Conservation (phyloP, 1,139 yeast genomes). For the Protomyces inouyei region DNA sequence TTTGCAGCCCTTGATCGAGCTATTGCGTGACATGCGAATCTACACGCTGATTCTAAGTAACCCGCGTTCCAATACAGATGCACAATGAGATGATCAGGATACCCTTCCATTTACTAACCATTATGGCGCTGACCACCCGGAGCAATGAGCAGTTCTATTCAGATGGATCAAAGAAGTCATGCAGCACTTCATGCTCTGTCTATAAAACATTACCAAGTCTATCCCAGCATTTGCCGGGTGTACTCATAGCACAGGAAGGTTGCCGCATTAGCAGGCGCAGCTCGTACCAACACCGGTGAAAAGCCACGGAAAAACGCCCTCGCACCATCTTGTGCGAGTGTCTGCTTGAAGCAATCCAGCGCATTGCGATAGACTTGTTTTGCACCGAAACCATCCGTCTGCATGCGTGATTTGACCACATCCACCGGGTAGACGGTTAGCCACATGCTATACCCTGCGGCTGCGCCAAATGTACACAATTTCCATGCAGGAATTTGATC, state of each 20-base stretch:
- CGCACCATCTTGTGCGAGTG: conserved; percentile 48
- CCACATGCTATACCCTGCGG: conserved; percentile 72
- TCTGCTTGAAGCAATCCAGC: conserved; percentile 47
- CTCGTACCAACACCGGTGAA: conserved; percentile 65
- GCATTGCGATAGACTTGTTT: conserved; percentile 49
- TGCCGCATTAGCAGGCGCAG: conserved; percentile 96
- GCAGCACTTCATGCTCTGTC: neutral
- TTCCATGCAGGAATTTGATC: conserved; percentile 58
- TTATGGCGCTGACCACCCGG: too few species aligned
- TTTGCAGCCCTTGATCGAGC: too few species aligned
- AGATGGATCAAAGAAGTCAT: neutral
- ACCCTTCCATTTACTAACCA: too few species aligned
- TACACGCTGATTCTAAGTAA: too few species aligned
- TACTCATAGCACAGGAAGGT: conserved; percentile 88
- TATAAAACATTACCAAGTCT: neutral
- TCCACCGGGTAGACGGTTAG: conserved; percentile 61
- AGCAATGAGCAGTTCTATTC: too few species aligned
- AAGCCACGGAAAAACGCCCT: conserved; percentile 69
- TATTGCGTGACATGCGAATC: too few species aligned
- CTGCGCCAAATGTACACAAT: conserved; percentile 58
- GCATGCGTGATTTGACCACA: conserved; percentile 65
- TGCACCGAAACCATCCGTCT: conserved; percentile 56
- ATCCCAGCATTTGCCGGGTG: conserved; percentile 57
- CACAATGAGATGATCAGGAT: too few species aligned
- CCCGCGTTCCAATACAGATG: too few species aligned